Conservation (phyloP, 805 yeast species). For the Metschnikowia peoriensis region DNA sequence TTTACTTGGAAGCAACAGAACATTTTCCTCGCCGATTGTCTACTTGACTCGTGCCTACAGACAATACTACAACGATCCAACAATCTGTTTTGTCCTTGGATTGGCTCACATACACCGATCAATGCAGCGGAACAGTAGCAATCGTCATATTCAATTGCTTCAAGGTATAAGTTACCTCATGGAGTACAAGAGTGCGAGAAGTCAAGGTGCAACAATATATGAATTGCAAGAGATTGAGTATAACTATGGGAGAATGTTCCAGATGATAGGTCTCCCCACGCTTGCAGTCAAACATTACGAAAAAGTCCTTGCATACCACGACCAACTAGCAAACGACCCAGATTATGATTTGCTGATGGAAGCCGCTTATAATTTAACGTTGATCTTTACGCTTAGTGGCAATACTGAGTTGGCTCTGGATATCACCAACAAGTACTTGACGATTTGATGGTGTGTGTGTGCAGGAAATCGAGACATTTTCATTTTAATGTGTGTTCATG, state of each 20-base stretch:
- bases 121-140: slow-evolving; percentile 82
- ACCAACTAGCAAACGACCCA: slow-evolving; percentile 37
- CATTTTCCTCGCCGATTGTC: slow-evolving; percentile 78
- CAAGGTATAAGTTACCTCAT: slow-evolving; percentile 80
- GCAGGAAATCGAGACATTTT: slow-evolving; percentile 2
- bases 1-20: slow-evolving; percentile 74
- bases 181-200: slow-evolving; percentile 63
- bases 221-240: slow-evolving; percentile 77
- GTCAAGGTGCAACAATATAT: slow-evolving; percentile 34
- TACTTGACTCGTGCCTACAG: slow-evolving; percentile 72
- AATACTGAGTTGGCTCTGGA: slow-evolving; percentile 62
- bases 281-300: slow-evolving; percentile 75
- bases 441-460: slow-evolving; percentile 29
- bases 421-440: slow-evolving; percentile 65
- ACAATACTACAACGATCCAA: slow-evolving; percentile 70
- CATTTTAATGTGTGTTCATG: background rate
- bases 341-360: slow-evolving; percentile 64
- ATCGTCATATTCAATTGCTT: slow-evolving; percentile 81
- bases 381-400: slow-evolving; percentile 75
- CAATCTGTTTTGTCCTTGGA: slow-evolving; percentile 72
- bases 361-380: slow-evolving; percentile 81
- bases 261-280: slow-evolving; percentile 71
- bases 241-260: slow-evolving; percentile 83
- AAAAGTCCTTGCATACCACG: slow-evolving; percentile 51
- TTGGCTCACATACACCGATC: slow-evolving; percentile 85